phyloP scores from a whole-genome alignment of 2,329 filamentous ascomycete genomes.

The Epichloe scottii region DNA sequence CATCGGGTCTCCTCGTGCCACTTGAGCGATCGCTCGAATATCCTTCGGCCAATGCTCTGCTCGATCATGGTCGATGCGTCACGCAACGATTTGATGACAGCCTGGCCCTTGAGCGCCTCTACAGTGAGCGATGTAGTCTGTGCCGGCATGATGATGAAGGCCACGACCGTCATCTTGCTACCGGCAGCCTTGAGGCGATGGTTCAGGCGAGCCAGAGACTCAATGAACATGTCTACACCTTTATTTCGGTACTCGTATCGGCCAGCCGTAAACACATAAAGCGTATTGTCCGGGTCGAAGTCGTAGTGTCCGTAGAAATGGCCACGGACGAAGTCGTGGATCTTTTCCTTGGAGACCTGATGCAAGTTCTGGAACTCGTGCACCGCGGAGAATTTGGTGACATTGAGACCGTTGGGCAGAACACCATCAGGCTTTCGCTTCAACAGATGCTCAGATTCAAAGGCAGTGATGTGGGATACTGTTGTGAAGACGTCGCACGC shows the following conservation, averaged over 20 bases:
- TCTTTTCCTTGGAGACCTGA: constrained; percentile 93
- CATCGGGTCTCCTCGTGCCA: constrained; percentile 89
- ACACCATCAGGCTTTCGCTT: constrained; percentile 98
- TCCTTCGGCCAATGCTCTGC: constrained; percentile 77
- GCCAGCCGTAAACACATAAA: constrained; percentile 95
- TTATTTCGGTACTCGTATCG: constrained; percentile 98
- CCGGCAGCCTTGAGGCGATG: constrained; percentile 76
- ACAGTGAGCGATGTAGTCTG: constrained; percentile 92
- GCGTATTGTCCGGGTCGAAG: constrained; percentile 89
- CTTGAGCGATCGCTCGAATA: constrained; percentile 86
- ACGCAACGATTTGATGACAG: constrained; percentile 88
- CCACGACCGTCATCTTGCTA: constrained; percentile 88
- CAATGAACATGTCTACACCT: constrained; percentile 99
- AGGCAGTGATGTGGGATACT: constrained; percentile 95
- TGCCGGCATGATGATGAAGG: constrained; percentile 97
- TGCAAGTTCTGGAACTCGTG: constrained; percentile 99
- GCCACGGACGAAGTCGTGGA: constrained; percentile 93
- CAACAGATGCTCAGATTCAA: constrained; percentile 92
- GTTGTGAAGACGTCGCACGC: constrained; percentile 95
- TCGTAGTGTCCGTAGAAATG: constrained; percentile 99
- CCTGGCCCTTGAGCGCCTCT: constrained; percentile 90
- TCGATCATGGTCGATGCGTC: constrained; percentile 92
- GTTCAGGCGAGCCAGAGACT: constrained; percentile 87
- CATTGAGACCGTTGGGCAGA: constrained; percentile 89
- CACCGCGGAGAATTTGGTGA: constrained; percentile 92